Evolutionary conservation across 805 yeast genomes (phyloP), one percentile per base, ranked within the genome.

Genomic region (Candida tibetensis): DNA sequence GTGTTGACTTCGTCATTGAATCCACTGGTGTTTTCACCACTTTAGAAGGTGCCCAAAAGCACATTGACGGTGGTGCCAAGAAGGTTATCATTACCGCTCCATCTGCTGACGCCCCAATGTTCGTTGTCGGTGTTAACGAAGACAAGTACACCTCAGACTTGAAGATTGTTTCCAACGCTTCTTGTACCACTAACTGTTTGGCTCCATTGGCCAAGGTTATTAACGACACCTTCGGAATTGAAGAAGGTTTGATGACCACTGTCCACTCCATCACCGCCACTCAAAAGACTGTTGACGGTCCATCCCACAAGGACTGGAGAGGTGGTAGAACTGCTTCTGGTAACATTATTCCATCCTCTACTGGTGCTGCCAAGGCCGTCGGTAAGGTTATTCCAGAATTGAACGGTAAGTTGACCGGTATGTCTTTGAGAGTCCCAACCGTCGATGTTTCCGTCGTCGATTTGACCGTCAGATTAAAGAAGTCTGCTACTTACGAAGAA

Each of bases 281-380:
- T 45, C 65, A 60, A 47, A 60, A 60, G 52, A 60, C 65, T 39
- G 65, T 60, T 36, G 65, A 60, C 40, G 64, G 64, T 51, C 65
- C 65, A 43, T 60, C 65, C 45, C 63, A 60, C 55, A 60, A 60
- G 51, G 65, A 60, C 55, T 60, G 65, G 65, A 60, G 65, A 58
- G 65, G 65, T 39, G 65, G 65, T 45, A 56, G 65, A 55, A 60
- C 65, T 48, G 65, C 65, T 38, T 51, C 58, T 32, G 65, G 62
- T 40, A 60, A 60, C 57, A 60, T 60, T 41, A 60, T 60, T 42
- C 65, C 65, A 41, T 60, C 65, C 12, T 58, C 65, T 42, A 58
- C 65, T 40, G 64, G 65, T 53, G 65, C 65, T 41, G 65, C 65
- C 46, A 60, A 60, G 52, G 65, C 65, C 36, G 65, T 60, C 32